Evolutionary conservation across 2,329 filamentous ascomycete genomes (phyloP).

Genomic region (Talaromyces sp.): DNA sequence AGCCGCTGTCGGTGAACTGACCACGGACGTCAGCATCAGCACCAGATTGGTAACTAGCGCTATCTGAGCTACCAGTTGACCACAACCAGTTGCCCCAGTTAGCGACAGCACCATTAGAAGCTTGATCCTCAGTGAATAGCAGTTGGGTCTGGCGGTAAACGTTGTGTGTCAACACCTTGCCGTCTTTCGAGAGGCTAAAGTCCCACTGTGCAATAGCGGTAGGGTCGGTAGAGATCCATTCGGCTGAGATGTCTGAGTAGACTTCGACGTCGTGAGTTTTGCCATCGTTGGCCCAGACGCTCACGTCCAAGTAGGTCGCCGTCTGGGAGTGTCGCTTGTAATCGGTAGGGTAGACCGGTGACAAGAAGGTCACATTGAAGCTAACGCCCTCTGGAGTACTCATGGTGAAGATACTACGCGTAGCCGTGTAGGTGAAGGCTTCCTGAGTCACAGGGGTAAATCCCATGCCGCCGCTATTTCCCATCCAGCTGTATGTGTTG

Average conservation of each 20-base stretch:
- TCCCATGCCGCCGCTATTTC: slow-evolving; percentile 40
- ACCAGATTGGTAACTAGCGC: slow-evolving; percentile 46
- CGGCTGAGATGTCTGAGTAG: slow-evolving; percentile 64
- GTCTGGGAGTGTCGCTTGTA: slow-evolving; percentile 62
- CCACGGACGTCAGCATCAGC: slow-evolving; percentile 44
- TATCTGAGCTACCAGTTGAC: slow-evolving; percentile 39
- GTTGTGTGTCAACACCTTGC: slow-evolving; percentile 57
- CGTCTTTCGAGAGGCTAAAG: slow-evolving; percentile 44
- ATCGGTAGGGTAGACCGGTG: slow-evolving; percentile 65
- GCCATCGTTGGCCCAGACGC: slow-evolving; percentile 60
- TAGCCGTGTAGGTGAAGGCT: slow-evolving; percentile 66
- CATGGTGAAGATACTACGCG: slow-evolving; percentile 66
- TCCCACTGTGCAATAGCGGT: slow-evolving; percentile 59
- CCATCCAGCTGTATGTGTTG: slow-evolving; percentile 63
- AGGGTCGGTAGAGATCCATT: slow-evolving; percentile 67
- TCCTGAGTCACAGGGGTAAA: slow-evolving; percentile 49
- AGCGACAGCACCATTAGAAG: slow-evolving; percentile 43
- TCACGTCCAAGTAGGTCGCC: slow-evolving; percentile 67
- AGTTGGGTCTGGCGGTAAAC: slow-evolving; percentile 45
- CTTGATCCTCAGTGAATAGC: slow-evolving; percentile 43
- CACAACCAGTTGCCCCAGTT: slow-evolving; percentile 55
- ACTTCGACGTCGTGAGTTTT: slow-evolving; percentile 60
- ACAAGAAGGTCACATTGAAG: slow-evolving; percentile 68
- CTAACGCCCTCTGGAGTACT: slow-evolving; percentile 57
- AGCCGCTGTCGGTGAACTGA: slow-evolving; percentile 42